phyloP scores from a whole-genome alignment of 2,329 filamentous ascomycete genomes.

The Tolypocladium paradoxum region DNA sequence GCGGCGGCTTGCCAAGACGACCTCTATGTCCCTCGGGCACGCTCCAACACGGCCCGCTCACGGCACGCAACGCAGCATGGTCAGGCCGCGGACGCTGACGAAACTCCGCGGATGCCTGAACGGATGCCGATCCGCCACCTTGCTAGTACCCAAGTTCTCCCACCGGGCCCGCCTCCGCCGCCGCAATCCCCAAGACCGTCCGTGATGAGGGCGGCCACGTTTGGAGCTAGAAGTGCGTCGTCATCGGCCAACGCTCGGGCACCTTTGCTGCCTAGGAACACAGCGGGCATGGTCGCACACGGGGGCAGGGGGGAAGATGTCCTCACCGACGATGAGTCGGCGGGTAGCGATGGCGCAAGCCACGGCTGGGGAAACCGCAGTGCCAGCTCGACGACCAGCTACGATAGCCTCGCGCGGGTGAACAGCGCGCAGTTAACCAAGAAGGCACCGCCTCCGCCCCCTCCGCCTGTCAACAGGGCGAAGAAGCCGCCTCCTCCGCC shows the following conservation, averaged over 20 bases:
- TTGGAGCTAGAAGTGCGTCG: slow-evolving; percentile 18
- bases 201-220: slow-evolving; percentile 27
- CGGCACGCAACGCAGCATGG: slow-evolving; percentile 25
- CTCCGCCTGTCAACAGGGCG: slow-evolving; percentile 37
- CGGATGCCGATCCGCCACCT: slow-evolving; percentile 34
- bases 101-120: slow-evolving; percentile 14
- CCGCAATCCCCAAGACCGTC: slow-evolving; percentile 24
- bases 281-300: slow-evolving; percentile 21
- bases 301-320: slow-evolving; percentile 28
- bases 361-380: slow-evolving; percentile 40
- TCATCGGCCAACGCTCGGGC: slow-evolving; percentile 11
- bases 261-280: slow-evolving; percentile 34
- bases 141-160: slow-evolving; percentile 17
- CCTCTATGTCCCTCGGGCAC: slow-evolving; percentile 22
- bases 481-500: slow-evolving; percentile 27
- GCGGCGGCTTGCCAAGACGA: slow-evolving; percentile 3
- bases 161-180: slow-evolving; percentile 17
- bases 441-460: slow-evolving; percentile 43
- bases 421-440: slow-evolving; percentile 24
- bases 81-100: slow-evolving; percentile 18
- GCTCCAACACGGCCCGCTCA: slow-evolving; percentile 39
- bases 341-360: slow-evolving; percentile 38
- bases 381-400: slow-evolving; percentile 45
- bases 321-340: slow-evolving; percentile 40
- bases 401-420: slow-evolving; percentile 32